A percentile compares a stretch with the other conserved stretches of the same genome.
Evolutionary conservation across 148 eudicot genomes (phyloP).

Genomic region (Hydrangea macrophylla): DNA sequence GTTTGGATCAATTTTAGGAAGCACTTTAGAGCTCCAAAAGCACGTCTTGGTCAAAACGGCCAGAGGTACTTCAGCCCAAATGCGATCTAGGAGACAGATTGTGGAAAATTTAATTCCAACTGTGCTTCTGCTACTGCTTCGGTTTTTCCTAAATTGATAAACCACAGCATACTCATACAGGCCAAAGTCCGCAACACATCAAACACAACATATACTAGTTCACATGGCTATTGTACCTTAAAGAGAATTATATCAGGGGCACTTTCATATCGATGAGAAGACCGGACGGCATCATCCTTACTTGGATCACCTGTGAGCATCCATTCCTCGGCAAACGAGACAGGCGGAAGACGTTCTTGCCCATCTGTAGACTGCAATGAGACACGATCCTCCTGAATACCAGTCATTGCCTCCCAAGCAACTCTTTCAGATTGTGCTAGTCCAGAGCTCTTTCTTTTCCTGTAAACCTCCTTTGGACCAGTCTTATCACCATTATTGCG

Average conservation of each 20-base stretch:
- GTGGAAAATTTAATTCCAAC: too few species aligned
- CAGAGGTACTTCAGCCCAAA: too few species aligned
- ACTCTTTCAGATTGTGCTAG: slow-evolving; percentile 69
- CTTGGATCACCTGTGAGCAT: slow-evolving; percentile 86
- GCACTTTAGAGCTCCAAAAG: too few species aligned
- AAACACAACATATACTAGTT: background rate
- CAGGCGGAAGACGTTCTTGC: slow-evolving; percentile 84
- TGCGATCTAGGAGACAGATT: too few species aligned
- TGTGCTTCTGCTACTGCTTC: too few species aligned
- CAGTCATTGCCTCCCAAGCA: slow-evolving; percentile 95
- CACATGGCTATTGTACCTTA: slow-evolving; percentile 47
- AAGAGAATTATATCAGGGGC: slow-evolving; percentile 91
- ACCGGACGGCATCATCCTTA: slow-evolving; percentile 85
- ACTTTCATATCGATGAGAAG: slow-evolving; percentile 93
- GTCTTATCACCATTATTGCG: slow-evolving; percentile 68
- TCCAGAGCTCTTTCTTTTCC: slow-evolving; percentile 91
- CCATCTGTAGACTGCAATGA: slow-evolving; percentile 67
- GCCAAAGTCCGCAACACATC: slow-evolving; percentile 2
- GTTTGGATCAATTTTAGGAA: too few species aligned
- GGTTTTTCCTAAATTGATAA: too few species aligned
- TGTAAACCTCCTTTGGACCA: slow-evolving; percentile 68
- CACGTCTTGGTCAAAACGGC: too few species aligned
- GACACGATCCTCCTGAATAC: slow-evolving; percentile 83
- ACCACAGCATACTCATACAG: too few species aligned
- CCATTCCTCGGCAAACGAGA: slow-evolving; percentile 87